phyloP scores from a whole-genome alignment of 768 basidiomycete species.

The Imleria badia region DNA sequence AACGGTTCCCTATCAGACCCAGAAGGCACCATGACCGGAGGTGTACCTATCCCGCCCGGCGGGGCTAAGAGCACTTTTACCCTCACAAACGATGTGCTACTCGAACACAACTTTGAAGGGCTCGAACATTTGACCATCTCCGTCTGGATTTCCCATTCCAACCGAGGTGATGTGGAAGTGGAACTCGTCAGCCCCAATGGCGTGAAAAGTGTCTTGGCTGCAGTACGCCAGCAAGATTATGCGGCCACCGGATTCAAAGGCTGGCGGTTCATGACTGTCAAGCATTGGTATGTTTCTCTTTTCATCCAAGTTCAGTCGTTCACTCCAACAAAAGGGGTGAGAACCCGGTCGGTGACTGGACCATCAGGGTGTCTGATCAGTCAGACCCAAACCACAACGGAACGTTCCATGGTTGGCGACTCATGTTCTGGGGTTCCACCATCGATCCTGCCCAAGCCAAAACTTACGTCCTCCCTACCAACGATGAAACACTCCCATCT shows the following conservation, averaged over 20 bases:
- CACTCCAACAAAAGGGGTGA: constrained; percentile 70
- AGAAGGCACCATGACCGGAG: constrained; percentile 55
- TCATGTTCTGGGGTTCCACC: constrained; percentile 88
- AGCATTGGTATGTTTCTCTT: constrained; percentile 74
- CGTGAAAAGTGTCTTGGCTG: constrained; percentile 80
- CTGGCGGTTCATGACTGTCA: constrained; percentile 98
- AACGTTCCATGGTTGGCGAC: constrained; percentile 85
- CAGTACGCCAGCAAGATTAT: constrained; percentile 62
- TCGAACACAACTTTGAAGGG: constrained; percentile 74
- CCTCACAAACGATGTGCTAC: constrained; percentile 65
- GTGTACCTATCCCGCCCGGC: constrained; percentile 59
- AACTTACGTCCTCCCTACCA: constrained; percentile 58
- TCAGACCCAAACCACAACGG: constrained; percentile 56
- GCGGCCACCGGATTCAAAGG: constrained; percentile 76
- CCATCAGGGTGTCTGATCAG: constrained; percentile 81
- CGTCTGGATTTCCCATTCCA: constrained; percentile 89
- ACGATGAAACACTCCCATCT: constrained; percentile 50
- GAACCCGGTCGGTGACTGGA: constrained; percentile 88
- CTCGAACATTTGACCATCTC: constrained; percentile 92
- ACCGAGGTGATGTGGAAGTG: constrained; percentile 91
- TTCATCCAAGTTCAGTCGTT: constrained; percentile 6
- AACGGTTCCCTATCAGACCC: constrained; percentile 51
- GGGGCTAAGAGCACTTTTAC: constrained; percentile 67
- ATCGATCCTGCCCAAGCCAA: constrained; percentile 68
- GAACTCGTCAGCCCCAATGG: constrained; percentile 84